Percentiles rank a stretch among this genome's conserved stretches.
phyloP scores from a whole-genome alignment of 805 yeast species.

The Cyberlindnera euphorbiiphila region DNA sequence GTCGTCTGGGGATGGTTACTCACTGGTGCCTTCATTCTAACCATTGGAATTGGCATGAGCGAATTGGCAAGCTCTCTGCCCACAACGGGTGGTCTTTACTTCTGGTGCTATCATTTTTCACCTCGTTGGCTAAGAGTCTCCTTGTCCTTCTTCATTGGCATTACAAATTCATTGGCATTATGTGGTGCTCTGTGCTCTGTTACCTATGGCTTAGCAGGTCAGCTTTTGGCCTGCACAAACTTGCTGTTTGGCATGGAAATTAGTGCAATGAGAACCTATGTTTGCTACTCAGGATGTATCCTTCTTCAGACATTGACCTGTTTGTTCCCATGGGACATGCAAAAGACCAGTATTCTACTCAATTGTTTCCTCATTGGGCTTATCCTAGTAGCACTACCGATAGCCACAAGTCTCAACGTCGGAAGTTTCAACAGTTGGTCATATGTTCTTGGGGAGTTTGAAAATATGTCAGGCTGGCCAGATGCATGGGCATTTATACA shows the following conservation, averaged over 20 bases:
- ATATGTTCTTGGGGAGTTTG: constrained; percentile 51
- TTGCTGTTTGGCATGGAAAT: constrained; percentile 39
- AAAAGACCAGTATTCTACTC: constrained; percentile 45
- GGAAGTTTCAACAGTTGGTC: constrained; percentile 42
- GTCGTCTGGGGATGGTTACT: constrained; percentile 69
- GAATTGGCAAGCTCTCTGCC: constrained; percentile 63
- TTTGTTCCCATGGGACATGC: constrained; percentile 14
- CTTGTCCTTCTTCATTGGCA: constrained; percentile 57
- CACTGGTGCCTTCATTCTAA: constrained; percentile 48
- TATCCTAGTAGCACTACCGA: constrained; percentile 56
- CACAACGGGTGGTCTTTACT: constrained; percentile 67
- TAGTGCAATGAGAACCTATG: constrained; percentile 49
- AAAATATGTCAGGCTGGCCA: constrained; percentile 52
- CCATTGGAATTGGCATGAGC: constrained; percentile 54
- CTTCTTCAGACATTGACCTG: constrained; percentile 40
- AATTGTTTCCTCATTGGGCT: constrained; percentile 48
- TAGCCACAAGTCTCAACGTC: constrained; percentile 38
- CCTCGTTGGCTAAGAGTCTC: constrained; percentile 46
- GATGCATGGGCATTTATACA: constrained; percentile 53
- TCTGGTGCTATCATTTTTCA: constrained; percentile 59
- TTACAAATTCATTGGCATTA: constrained; percentile 61
- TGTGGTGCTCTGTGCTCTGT: constrained; percentile 62
- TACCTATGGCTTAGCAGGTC: constrained; percentile 59
- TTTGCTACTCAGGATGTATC: constrained; percentile 55
- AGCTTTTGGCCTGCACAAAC: constrained; percentile 50